phyloP scores from a whole-genome alignment of 768 basidiomycete species.

The Russula foetens region DNA sequence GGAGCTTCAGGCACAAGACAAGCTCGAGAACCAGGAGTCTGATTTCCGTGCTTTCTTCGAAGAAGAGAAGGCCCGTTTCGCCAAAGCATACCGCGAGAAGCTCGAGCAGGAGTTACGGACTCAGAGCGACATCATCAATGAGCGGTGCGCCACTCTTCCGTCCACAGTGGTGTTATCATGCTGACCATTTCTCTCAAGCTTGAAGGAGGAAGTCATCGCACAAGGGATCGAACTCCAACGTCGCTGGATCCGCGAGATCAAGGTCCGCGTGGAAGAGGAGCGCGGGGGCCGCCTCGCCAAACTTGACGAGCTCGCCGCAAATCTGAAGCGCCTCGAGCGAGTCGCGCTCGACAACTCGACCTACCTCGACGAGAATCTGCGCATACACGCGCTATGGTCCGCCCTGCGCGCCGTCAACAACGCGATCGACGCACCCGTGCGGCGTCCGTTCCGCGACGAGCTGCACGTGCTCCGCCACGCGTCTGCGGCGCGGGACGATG shows the following conservation, averaged over 20 bases:
- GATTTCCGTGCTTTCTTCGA: constrained; percentile 78
- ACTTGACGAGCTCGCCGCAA: constrained; percentile 85
- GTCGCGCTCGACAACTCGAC: constrained; percentile 85
- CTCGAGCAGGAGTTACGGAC: constrained; percentile 76
- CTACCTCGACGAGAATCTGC: constrained; percentile 90
- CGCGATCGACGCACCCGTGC: constrained; percentile 52
- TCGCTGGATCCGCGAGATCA: constrained; percentile 94
- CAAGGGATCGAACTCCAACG: constrained; percentile 97
- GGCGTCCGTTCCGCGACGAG: constrained; percentile 85
- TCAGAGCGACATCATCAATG: constrained; percentile 90
- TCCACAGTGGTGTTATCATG: not conserved
- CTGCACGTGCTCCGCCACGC: constrained; percentile 75
- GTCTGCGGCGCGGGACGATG: constrained; percentile 62
- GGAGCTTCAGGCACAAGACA: constrained; percentile 81
- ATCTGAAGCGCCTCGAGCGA: constrained; percentile 85
- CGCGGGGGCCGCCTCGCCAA: constrained; percentile 92
- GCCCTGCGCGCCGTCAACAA: constrained; percentile 75
- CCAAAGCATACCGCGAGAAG: constrained; percentile 77
- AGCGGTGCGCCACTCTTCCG: constrained; percentile 53
- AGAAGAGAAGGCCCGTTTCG: constrained; percentile 62
- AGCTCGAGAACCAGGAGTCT: constrained; percentile 77
- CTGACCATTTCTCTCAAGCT: constrained; percentile 34
- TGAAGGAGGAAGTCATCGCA: constrained; percentile 90
- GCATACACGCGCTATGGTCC: constrained; percentile 87
- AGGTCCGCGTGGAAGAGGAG: constrained; percentile 92